Percentiles rank a stretch among this genome's conserved stretches.
These are phyloP conservation scores for Rhynchosporium graminicola DNA, from an alignment of 2,329 filamentous ascomycete genomes.

Conservation along the genomic window DNA sequence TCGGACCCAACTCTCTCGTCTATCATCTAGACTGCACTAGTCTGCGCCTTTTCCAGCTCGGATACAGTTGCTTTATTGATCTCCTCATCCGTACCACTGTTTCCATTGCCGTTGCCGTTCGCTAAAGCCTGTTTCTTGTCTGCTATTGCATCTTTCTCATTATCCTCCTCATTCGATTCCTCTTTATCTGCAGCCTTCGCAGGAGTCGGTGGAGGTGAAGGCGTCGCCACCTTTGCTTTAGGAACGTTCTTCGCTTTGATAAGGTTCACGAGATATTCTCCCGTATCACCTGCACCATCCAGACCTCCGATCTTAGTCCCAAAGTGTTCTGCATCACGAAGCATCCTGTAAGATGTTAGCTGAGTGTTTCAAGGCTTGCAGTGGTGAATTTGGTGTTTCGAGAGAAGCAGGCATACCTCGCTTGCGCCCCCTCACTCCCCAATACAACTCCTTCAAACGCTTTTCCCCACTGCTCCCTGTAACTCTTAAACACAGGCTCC, in stretches of 20 bases:
- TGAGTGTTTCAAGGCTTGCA: background rate
- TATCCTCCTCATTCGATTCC: conserved; percentile 1
- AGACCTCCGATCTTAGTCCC: conserved; percentile 61
- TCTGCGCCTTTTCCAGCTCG: conserved; percentile 10
- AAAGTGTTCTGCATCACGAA: conserved; percentile 65
- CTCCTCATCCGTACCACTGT: conserved; percentile 10
- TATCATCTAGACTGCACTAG: conserved; percentile 1
- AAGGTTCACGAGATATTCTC: conserved; percentile 66
- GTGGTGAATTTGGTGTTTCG: background rate
- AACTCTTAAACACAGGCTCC: conserved; percentile 66
- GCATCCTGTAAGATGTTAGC: conserved; percentile 49
- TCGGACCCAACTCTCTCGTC: background rate
- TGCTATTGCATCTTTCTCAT: too few species aligned
- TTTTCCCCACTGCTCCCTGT: conserved; percentile 64
- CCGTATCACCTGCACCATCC: conserved; percentile 68
- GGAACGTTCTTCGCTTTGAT: conserved; percentile 54
- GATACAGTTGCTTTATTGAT: background rate
- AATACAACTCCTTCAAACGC: conserved; percentile 62
- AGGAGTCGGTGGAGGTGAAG: conserved; percentile 4
- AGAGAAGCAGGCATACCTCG: conserved; percentile 50
- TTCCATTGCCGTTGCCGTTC: conserved; percentile 10
- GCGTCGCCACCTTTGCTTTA: conserved; percentile 16
- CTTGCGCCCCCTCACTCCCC: conserved; percentile 60
- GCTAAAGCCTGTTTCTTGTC: background rate
- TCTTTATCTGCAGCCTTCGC: background rate